A percentile compares a stretch with the other conserved stretches of the same genome.
phyloP scores from a whole-genome alignment of 2,329 filamentous ascomycete genomes.

The Balansia obtecta region DNA sequence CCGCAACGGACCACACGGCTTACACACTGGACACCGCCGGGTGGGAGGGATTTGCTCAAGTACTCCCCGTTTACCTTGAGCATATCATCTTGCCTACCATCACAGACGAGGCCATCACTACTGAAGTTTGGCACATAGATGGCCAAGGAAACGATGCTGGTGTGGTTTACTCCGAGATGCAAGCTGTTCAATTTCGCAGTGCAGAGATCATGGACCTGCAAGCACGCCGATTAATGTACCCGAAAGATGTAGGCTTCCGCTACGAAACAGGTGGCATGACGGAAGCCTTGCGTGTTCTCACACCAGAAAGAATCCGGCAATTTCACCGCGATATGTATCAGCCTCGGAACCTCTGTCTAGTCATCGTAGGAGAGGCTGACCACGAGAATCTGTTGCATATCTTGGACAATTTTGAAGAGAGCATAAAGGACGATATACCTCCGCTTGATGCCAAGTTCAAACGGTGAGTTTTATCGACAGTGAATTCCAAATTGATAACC shows the following conservation, averaged over 20 bases:
- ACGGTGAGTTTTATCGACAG: constrained; percentile 26
- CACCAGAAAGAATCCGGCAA: constrained; percentile 78
- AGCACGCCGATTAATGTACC: constrained; percentile 71
- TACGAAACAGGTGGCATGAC: constrained; percentile 99
- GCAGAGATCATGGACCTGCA: constrained; percentile 78
- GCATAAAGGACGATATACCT: constrained; percentile 73
- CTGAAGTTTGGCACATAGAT: constrained; percentile 93
- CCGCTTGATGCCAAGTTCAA: constrained; percentile 63
- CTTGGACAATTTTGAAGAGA: constrained; percentile 77
- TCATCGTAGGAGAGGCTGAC: constrained; percentile 86
- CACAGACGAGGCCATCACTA: constrained; percentile 85
- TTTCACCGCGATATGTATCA: constrained; percentile 98
- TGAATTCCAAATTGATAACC: too few relatives aligned
- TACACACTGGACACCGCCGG: constrained; percentile 93
- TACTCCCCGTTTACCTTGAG: constrained; percentile 88
- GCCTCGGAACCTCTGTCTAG: constrained; percentile 82
- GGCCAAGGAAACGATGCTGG: constrained; percentile 89
- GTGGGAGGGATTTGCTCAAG: constrained; percentile 93
- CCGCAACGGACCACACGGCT: constrained; percentile 87
- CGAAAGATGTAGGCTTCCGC: constrained; percentile 79
- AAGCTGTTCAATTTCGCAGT: constrained; percentile 78
- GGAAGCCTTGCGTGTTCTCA: constrained; percentile 75
- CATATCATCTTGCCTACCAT: constrained; percentile 85
- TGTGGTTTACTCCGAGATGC: constrained; percentile 98
- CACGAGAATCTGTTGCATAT: constrained; percentile 69